Conservation (phyloP, 495 filamentous ascomycete species). For the Letharia lupina region DNA sequence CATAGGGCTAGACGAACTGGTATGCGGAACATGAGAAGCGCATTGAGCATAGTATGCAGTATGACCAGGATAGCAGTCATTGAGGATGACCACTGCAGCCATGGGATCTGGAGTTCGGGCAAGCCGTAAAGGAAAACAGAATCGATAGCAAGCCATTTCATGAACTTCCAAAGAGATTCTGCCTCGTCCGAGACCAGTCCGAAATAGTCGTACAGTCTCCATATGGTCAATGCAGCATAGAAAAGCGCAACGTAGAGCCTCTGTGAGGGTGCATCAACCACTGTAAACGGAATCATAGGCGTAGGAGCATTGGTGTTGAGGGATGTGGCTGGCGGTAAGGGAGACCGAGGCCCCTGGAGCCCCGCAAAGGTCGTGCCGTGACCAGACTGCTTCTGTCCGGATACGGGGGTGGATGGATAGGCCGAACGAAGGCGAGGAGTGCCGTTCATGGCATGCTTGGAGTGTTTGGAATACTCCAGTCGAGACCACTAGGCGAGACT, state of each 20-base stretch:
- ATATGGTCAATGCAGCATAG: slow-evolving; percentile 63
- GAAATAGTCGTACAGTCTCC: slow-evolving; percentile 78
- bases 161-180: slow-evolving; percentile 74
- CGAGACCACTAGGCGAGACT: not conserved
- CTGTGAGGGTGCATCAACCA: slow-evolving; percentile 83
- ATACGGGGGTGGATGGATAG: slow-evolving; percentile 57
- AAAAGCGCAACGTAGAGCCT: slow-evolving; percentile 73
- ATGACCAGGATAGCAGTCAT: slow-evolving; percentile 59
- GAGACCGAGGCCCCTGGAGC: slow-evolving; percentile 26
- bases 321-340: slow-evolving; percentile 9
- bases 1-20: slow-evolving; percentile 45
- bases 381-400: slow-evolving; percentile 31
- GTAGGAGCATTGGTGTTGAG: slow-evolving; percentile 24
- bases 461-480: slow-evolving; percentile 6
- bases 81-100: slow-evolving; percentile 79
- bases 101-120: slow-evolving; percentile 81
- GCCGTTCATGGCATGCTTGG: slow-evolving; percentile 59
- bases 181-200: slow-evolving; percentile 63
- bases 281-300: slow-evolving; percentile 64
- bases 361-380: slow-evolving; percentile 29
- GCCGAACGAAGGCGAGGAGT: slow-evolving; percentile 67
- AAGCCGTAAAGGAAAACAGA: slow-evolving; percentile 74
- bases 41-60: slow-evolving; percentile 61
- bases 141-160: slow-evolving; percentile 88
- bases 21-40: slow-evolving; percentile 85